Percentiles rank a stretch among this genome's conserved stretches.
Conservation (phyloP, 2,329 filamentous ascomycete species). For the Ilyonectria robusta region DNA sequence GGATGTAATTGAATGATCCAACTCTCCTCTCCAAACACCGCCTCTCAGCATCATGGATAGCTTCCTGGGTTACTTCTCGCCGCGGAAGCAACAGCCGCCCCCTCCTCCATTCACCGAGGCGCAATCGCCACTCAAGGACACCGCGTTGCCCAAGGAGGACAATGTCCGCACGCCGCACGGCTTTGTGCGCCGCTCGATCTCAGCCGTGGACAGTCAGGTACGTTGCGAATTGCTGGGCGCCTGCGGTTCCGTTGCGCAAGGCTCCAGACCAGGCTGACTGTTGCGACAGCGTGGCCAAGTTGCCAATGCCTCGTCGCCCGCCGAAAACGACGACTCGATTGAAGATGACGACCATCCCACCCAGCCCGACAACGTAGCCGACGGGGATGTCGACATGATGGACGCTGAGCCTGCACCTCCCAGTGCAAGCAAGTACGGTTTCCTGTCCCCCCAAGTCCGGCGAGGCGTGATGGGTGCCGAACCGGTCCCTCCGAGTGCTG, state of each 20-base stretch:
- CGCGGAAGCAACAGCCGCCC: conserved; percentile 38
- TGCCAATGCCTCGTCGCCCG: conserved; percentile 8
- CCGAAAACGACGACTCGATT: conserved; percentile 6
- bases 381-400: conserved; percentile 11
- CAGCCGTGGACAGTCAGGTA: conserved; percentile 39
- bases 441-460: conserved; percentile 18
- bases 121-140: conserved; percentile 26
- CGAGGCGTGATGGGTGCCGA: conserved; percentile 4
- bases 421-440: not conserved
- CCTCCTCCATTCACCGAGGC: conserved; percentile 23
- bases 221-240: conserved; percentile 12
- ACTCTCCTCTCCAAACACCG: not conserved
- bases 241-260: conserved; percentile 9
- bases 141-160: conserved; percentile 24
- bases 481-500: not conserved
- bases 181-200: conserved; percentile 20
- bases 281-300: conserved; percentile 7
- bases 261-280: conserved; percentile 9
- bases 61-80: conserved; percentile 37
- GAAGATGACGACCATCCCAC: not conserved
- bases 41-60: conserved; percentile 26
- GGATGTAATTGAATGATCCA: conserved; percentile 9
- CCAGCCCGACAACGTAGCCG: not conserved
- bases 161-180: conserved; percentile 31
- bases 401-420: not conserved